Evolutionary conservation across 352 stramenopile species (phyloP).

Genomic region (Pythium guiyangense): DNA sequence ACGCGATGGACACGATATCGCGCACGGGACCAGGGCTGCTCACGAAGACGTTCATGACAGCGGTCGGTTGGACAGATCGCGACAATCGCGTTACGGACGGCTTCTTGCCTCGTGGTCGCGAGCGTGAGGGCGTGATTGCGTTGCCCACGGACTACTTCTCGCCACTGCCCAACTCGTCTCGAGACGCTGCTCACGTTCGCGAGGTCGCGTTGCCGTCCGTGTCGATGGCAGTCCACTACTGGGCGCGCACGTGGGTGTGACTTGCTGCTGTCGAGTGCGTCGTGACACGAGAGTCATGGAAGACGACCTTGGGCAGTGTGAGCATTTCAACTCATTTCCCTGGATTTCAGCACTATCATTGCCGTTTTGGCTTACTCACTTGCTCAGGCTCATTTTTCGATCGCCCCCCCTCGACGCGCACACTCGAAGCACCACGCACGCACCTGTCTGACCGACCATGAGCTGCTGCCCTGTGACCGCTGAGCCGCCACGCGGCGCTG

Average conservation of each 20-base stretch:
- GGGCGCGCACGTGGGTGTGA: slow-evolving; percentile 30
- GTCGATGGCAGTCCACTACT: slow-evolving; percentile 44
- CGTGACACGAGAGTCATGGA: too few species aligned
- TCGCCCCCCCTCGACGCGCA: neutral
- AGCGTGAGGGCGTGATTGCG: slow-evolving; percentile 20
- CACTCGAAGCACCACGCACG: slow-evolving; percentile 1
- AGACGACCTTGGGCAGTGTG: too few species aligned
- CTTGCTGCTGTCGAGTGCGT: neutral
- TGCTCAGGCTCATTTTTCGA: neutral
- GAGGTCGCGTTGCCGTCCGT: slow-evolving; percentile 2
- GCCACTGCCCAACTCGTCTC: slow-evolving; percentile 30
- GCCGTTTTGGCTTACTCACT: too few species aligned
- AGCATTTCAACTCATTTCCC: too few species aligned
- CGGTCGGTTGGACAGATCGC: slow-evolving; percentile 25
- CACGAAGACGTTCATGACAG: slow-evolving; percentile 45
- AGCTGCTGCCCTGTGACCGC: slow-evolving; percentile 75
- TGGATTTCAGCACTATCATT: too few species aligned
- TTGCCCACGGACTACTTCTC: slow-evolving; percentile 33
- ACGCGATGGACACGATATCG: slow-evolving; percentile 39
- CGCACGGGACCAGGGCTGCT: slow-evolving; percentile 46
- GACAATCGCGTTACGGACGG: slow-evolving; percentile 2
- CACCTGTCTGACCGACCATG: slow-evolving; percentile 23
- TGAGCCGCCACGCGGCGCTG: slow-evolving; percentile 41
- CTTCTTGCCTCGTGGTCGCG: slow-evolving; percentile 18
- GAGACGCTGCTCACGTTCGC: neutral